Base-by-base conservation (phyloP, 495 filamentous ascomycete species). In the Penicillium lagena region DNA sequence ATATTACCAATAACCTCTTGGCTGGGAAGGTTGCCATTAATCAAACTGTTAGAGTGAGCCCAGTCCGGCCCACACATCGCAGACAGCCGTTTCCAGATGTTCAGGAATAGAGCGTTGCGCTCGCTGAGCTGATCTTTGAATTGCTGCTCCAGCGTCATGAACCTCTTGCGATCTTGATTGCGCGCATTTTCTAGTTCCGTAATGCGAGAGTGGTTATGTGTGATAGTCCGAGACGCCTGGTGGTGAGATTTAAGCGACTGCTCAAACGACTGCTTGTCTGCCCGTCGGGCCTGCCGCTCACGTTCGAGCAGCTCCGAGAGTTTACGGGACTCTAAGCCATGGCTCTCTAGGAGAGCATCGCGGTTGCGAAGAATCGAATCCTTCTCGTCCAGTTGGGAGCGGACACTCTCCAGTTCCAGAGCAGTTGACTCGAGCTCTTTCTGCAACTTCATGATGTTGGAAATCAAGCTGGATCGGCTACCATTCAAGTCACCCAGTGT, bases 11-110 rank as follows among this genome's bases (percentile, higher is more conserved):
- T 82, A 35, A 89, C 79, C 52, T 95, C 90, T 39, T 93, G 69
- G 30, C 82, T 86, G 0, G 89, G 87, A 7, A 90, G 68, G 41
- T 90, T 86, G 39, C 89, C 89, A 49, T 91, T 88, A 58, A 96
- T 87, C 34, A 94, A 79, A 47, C 82, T 85, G 53, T 97, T 90
- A 48, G 87, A 81, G 50, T 95, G 85, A 1, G 86, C 81, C 93
- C 93, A 98, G 57, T 97, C 93, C 0, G 78, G 72, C 28, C 93
- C 93, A 52, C 94, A 97, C 42, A 96, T 81, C 8, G 82, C 69
- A 2, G 85, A 87, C 11, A 98, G 74, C 27, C 89, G 80, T 42
- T 88, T 88, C 93, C 93, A 98, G 12, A 96, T 72, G 11, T 79
- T 73, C 10, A 94, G 77, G 27, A 96, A 78, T 36, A 98, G 76